Evolutionary conservation across 2,329 filamentous ascomycete genomes (phyloP).

Genomic region (Didymella arachidicola): DNA sequence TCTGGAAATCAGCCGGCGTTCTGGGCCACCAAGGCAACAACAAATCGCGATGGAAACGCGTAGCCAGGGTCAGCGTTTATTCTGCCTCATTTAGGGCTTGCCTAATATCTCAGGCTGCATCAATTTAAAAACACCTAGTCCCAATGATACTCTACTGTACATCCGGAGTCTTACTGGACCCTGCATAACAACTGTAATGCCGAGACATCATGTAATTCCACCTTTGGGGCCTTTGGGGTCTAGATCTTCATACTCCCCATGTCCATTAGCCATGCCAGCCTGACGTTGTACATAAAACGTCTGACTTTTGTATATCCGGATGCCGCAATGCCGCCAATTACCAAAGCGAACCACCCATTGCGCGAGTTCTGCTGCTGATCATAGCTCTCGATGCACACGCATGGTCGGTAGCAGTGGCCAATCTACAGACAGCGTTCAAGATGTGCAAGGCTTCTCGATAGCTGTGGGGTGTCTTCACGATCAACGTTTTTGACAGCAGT

Average conservation of each 20-base stretch:
- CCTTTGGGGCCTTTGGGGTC: too few relatives aligned
- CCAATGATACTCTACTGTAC: slow-evolving; percentile 1
- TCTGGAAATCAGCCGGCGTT: slow-evolving; percentile 17
- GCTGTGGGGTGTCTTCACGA: background rate
- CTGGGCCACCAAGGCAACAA: slow-evolving; percentile 2
- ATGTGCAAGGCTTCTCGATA: background rate
- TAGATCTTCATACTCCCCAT: background rate
- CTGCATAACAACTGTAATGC: background rate
- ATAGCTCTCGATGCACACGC: background rate
- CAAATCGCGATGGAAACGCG: background rate
- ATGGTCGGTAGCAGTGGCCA: background rate
- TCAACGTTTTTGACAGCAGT: background rate
- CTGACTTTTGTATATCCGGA: background rate
- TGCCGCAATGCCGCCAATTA: background rate
- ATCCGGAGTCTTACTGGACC: background rate
- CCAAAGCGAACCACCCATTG: background rate
- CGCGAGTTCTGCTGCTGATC: background rate
- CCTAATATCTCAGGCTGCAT: background rate
- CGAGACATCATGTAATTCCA: background rate
- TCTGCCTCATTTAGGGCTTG: background rate
- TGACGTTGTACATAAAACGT: background rate
- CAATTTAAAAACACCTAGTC: background rate
- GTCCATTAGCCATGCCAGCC: background rate
- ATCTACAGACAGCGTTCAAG: background rate
- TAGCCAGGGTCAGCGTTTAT: background rate